Conservation (phyloP, 2,329 filamentous ascomycete species). For the Zymoseptoria ardabiliae region DNA sequence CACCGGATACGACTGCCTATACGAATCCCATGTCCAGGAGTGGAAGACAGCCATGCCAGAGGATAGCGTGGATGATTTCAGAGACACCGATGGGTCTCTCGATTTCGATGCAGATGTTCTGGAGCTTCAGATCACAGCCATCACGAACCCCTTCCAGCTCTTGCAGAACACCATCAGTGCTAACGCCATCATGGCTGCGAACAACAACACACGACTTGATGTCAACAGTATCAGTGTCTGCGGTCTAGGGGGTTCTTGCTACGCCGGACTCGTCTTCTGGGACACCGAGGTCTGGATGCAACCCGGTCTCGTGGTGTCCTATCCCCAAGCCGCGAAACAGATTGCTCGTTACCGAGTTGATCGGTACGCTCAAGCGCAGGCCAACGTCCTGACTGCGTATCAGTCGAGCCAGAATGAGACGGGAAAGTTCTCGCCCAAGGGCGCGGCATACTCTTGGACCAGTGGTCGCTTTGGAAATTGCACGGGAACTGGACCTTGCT, state of each 20-base stretch:
- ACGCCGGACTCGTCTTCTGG: constrained; percentile 61
- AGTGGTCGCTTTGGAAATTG: constrained; percentile 61
- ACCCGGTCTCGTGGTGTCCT: constrained; percentile 56
- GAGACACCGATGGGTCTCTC: constrained; percentile 48
- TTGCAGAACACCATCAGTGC: constrained; percentile 49
- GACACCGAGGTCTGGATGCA: constrained; percentile 63
- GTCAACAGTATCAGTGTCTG: constrained; percentile 61
- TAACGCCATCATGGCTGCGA: constrained; percentile 47
- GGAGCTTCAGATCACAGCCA: constrained; percentile 48
- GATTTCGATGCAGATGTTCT: constrained; percentile 51
- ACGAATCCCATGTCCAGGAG: constrained; percentile 51
- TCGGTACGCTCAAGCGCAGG: constrained; percentile 51
- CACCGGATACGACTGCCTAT: constrained; percentile 49
- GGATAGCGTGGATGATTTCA: constrained; percentile 57
- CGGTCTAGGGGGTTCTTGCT: constrained; percentile 59
- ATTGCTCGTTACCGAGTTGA: constrained; percentile 59
- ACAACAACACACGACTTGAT: constrained; percentile 46
- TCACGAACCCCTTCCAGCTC: constrained; percentile 51
- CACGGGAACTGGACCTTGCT: constrained; percentile 54
- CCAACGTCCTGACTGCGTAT: constrained; percentile 51
- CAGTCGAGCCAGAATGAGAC: constrained; percentile 54
- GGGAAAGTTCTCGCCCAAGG: constrained; percentile 47
- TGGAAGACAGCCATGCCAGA: constrained; percentile 56
- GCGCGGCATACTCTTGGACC: constrained; percentile 62
- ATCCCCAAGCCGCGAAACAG: constrained; percentile 54